Evolutionary conservation across 345 rosid genomes (phyloP), one percentile per base, ranked within the genome.

Genomic region (Laguncularia racemosa): DNA sequence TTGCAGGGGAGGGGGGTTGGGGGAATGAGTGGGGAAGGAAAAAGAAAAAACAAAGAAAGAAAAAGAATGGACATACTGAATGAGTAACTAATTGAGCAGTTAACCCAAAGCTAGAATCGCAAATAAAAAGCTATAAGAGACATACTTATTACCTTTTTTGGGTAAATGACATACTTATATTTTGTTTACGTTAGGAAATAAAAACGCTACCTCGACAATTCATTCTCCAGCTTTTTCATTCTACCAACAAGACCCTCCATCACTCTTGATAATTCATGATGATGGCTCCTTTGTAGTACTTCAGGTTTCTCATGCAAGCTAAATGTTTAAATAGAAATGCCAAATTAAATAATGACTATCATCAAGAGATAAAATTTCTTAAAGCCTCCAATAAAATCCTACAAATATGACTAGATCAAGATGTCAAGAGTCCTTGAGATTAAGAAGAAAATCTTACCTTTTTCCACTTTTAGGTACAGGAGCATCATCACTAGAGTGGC

Each of bases 161-260:
- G n/a, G n/a, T n/a, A n/a, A n/a, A n/a, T n/a, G n/a, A n/a, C n/a
- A n/a, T n/a, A n/a, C n/a, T n/a, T n/a, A n/a, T n/a, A n/a, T 12
- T 20, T 47, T 16, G 16, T 16, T 16, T 16, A 14, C 1, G 16
- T 13, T 28, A 17, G 46, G 40, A 43, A 23, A 14, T 15, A 55
- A 55, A 57, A 51, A 19, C 50, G 43, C 50, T 26, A 89, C 99
- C 97, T 78, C 58, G 67, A 71, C 28, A 87, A 57, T 51, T 71
- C 85, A 0, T 58, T 80, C 72, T 89, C 95, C 57, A 93, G 70
- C 71, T 73, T 78, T 70, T 44, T 72, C 48, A 84, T 68, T 76
- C 81, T 81, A 65, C 64, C 59, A 63, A 71, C 44, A 47, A 84
- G 67, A 59, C 78, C 85, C 69, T 87, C 96, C 67, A 84, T 77